Base-by-base conservation (phyloP, 2,329 filamentous ascomycete species). In the Curvularia hawaiiensis region DNA sequence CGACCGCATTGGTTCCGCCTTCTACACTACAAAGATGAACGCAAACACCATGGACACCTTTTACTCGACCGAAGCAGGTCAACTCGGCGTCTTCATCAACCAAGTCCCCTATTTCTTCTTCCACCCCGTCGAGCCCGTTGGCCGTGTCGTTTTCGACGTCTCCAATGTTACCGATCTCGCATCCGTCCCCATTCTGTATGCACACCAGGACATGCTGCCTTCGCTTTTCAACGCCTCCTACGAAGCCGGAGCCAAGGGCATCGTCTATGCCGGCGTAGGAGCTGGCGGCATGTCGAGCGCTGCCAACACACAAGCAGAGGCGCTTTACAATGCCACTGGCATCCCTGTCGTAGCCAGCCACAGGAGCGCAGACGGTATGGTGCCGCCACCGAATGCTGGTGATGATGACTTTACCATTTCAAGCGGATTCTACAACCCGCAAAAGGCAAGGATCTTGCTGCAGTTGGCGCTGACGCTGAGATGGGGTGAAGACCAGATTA, bases 31-130 rank as follows among this genome's bases (percentile, higher is more conserved):
- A 51, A 89, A 89, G 75, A 85, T 82, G 31, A 84, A 88, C 64
- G 84, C 85, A 49, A 88, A 88, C 74, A 79, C 82, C 2, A 77
- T 88, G 48, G 86, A 88, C 66, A 86, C 85, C 8, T 89, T 89
- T 79, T 82, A 80, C 67, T 79, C 82, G 1, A 76, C 76, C 14
- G 86, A 89, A 73, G 69, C 69, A 3, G 71, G 85, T 2, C 81
- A 81, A 58, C 77, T 88, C 0, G 86, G 86, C 35, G 78, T 80
- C 55, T 83, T 88, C 68, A 79, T 86, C 65, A 82, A 85, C 64
- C 79, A 85, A 56, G 77, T 81, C 38, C 85, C 86, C 0, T 81
- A 83, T 64, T 88, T 87, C 77, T 88, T 83, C 78, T 88, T 80
- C 64, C 78, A 79, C 10, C 78, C 85, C 0, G 76, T 79, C 2